Evolutionary conservation across 2,329 filamentous ascomycete genomes (phyloP).

Genomic region (Daldinia sp.): DNA sequence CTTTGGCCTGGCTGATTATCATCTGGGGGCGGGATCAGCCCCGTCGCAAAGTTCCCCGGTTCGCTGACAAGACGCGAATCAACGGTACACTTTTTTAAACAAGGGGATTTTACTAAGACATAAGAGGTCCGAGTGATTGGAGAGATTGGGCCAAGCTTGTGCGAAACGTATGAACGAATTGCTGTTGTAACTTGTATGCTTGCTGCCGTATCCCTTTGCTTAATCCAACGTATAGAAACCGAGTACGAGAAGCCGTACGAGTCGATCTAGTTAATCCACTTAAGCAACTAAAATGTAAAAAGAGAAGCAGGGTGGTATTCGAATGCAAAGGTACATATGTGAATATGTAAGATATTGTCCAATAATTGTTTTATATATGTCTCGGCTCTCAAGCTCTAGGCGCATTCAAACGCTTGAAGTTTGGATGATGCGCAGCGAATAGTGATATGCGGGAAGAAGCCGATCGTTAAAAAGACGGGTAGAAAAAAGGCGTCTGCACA

Average conservation of each 20-base stretch:
- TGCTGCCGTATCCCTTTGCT: conserved; percentile 1
- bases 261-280: background rate
- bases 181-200: background rate
- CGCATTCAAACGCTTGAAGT: background rate
- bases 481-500: background rate
- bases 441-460: background rate
- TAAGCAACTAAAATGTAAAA: background rate
- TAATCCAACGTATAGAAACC: background rate
- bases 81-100: conserved; percentile 12
- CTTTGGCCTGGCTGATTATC: too few species aligned
- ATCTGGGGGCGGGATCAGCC: background rate
- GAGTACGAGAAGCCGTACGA: background rate
- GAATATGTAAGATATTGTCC: background rate
- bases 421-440: background rate
- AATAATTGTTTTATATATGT: background rate
- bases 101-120: conserved; percentile 13
- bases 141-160: background rate
- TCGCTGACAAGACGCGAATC: conserved; percentile 17
- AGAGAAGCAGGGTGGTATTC: background rate
- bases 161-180: background rate
- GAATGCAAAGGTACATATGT: too few species aligned
- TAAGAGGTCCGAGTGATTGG: conserved; percentile 2
- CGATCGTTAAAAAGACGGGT: background rate
- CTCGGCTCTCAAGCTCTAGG: background rate
- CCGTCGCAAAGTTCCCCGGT: background rate